Base-by-base conservation (phyloP, 1,139 yeast genomes). In the Yarrowia galli region DNA sequence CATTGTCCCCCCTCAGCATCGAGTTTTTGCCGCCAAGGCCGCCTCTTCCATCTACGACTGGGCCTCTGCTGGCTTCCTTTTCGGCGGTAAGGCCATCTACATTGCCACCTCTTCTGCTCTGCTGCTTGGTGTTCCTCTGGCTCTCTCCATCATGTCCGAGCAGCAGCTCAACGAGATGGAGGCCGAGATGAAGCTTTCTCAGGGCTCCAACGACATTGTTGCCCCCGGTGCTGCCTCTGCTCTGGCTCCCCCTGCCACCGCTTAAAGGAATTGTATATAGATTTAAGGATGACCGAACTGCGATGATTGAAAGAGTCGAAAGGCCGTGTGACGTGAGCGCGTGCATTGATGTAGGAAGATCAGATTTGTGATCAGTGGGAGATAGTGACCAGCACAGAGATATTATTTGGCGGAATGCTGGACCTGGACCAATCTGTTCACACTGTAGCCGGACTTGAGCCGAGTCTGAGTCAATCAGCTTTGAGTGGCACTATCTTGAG, bases 121-220 rank as follows among this genome's bases (percentile, higher is more conserved):
- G 75, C 85, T 95, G 72, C 83, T 95, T 75, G 98, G 98, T 77
- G 97, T 92, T 68, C 99, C 99, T 71, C 84, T 92, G 74, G 89
- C 97, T 9, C 83, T 95, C 76, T 91, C 97, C 67, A 90, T 93
- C 73, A 84, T 93, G 75, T 88, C 93, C 71, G 99, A 93, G 82
- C 95, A 92, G 76, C 98, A 93, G 82, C 85, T 93, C 77, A 88
- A 88, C 78, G 98, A 93, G 81, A 86, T 92, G 89, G 98, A 93
- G 82, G 91, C 91, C 83, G 96, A 92, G 77, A 88, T 92, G 85
- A 87, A 89, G 74, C 84, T 92, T 77, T 93, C 89, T 78, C 92
- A 90, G 80, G 89, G 91, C 70, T 91, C 96, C 46, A 91, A 88
- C 76, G 96, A 89, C 72, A 88, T 91, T 66, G 83, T 91, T 75